Base-by-base conservation (phyloP, 768 basidiomycete genomes). In the Neoboletus brunneissimus region DNA sequence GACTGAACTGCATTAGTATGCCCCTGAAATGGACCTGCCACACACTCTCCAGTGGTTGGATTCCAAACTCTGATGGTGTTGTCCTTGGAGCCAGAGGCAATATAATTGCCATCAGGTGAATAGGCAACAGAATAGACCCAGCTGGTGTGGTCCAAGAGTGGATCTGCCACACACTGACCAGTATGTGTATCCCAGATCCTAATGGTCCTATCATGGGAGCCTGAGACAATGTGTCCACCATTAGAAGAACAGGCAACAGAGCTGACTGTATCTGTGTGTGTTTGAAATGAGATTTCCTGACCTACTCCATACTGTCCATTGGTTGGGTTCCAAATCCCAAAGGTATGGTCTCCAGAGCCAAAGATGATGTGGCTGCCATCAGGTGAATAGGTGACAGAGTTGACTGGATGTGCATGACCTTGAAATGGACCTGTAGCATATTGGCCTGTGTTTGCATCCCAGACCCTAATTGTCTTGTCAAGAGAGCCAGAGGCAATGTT, bases 21-120 rank as follows among this genome's bases (percentile, higher is more conserved):
- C 15, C 51, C 63, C 12, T 60, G 22, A 25, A 66, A 54, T 42
- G 62, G 64, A 29, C 48, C 60, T 51, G 54, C 55, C 29, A 68
- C 27, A 58, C 59, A 52, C 31, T 44, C n/a, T 52, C 55, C 31
- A 51, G 54, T 56, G 29, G 23, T 31, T 53, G 60, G 15, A 41
- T 67, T 22, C 70, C 65, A 73, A 13, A 69, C 23, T n/a, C 54
- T 59, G 25, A 71, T 61, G 23, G 65, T 69, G 0, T 37, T 4
- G 16, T 70, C 67, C 3, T 1, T 49, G 22, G 67, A 62, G 11
- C 58, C 69, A 50, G 67, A 67, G 37, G 42, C 53, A 51, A 67
- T 42, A 15, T 52, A 25, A 10, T 41, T 63, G 2, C 72, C 71
- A 57, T 72, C 65, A 34, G 73, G 68, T 40, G 73, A 55, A 65